Percentiles rank a stretch among this genome's conserved stretches.
These are phyloP conservation scores for Fusarium sp. DNA, from an alignment of 2,329 filamentous ascomycete species.

Conservation along the genomic window DNA sequence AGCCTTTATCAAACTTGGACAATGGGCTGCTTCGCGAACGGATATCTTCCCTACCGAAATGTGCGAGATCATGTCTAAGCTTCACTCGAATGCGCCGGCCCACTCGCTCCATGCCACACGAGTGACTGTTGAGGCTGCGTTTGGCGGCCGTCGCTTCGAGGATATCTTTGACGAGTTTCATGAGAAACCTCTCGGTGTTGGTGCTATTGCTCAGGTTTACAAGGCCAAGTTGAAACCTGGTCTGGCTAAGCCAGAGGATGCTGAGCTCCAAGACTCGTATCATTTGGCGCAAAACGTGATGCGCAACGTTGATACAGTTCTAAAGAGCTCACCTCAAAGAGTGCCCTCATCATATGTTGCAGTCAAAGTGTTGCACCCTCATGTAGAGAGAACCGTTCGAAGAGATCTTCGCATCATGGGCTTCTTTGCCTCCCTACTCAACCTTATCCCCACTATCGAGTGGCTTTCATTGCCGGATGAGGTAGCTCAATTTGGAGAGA, in stretches of 20 bases:
- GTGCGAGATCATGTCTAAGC: constrained; percentile 91
- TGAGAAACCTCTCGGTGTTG: constrained; percentile 88
- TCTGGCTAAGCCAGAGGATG: constrained; percentile 72
- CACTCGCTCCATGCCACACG: constrained; percentile 87
- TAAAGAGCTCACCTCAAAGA: constrained; percentile 86
- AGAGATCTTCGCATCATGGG: constrained; percentile 93
- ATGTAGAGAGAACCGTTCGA: constrained; percentile 89
- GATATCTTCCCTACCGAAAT: constrained; percentile 96
- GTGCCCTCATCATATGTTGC: constrained; percentile 94
- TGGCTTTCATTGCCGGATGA: constrained; percentile 98
- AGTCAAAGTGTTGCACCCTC: constrained; percentile 93
- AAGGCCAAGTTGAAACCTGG: constrained; percentile 89
- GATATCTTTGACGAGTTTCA: constrained; percentile 98
- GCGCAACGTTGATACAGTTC: constrained; percentile 84
- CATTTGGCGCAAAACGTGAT: constrained; percentile 76
- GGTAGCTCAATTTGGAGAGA: constrained; percentile 92
- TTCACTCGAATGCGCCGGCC: constrained; percentile 94
- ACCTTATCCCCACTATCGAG: constrained; percentile 91
- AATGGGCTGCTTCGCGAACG: constrained; percentile 96
- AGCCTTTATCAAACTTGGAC: constrained; percentile 98
- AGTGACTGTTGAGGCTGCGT: constrained; percentile 81
- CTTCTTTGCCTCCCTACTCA: constrained; percentile 87
- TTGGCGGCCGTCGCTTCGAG: constrained; percentile 81
- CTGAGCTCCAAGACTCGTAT: constrained; percentile 58
- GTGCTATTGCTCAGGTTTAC: constrained; percentile 97